phyloP scores from a whole-genome alignment of 495 filamentous ascomycete species.

The Massariosphaeria phaeospora region DNA sequence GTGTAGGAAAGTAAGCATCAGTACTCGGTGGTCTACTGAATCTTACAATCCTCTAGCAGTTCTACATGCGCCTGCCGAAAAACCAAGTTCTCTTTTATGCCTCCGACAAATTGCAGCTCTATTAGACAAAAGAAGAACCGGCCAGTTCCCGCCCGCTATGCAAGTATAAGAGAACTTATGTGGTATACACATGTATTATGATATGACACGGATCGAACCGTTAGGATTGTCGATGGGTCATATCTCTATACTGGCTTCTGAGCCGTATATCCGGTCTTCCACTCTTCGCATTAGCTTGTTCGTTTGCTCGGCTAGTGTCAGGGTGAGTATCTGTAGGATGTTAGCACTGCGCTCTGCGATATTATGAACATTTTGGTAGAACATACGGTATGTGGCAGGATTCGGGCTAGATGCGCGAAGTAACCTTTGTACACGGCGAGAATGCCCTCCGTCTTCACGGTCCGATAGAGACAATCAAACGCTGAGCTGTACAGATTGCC shows the following conservation, averaged over 20 bases:
- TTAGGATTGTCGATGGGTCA: too few relatives aligned
- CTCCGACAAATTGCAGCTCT: too few relatives aligned
- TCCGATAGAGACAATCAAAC: conserved; percentile 88
- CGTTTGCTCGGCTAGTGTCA: conserved; percentile 93
- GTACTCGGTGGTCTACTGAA: too few relatives aligned
- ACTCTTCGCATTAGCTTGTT: conserved; percentile 81
- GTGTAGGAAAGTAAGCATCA: too few relatives aligned
- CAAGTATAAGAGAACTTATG: neutral
- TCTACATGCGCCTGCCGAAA: too few relatives aligned
- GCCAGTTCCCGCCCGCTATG: conserved; percentile 5
- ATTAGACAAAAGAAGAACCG: neutral
- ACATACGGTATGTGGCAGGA: conserved; percentile 82
- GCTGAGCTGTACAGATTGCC: conserved; percentile 91
- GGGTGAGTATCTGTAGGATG: conserved; percentile 64
- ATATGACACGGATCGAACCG: too few relatives aligned
- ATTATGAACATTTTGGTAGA: neutral
- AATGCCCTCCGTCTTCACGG: conserved; percentile 82
- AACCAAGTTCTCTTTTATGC: too few relatives aligned
- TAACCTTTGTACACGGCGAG: conserved; percentile 98
- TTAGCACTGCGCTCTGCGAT: conserved; percentile 7
- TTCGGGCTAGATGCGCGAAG: conserved; percentile 89
- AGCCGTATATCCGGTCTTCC: conserved; percentile 61
- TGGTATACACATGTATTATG: neutral
- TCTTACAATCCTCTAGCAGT: too few relatives aligned
- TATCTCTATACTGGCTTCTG: conserved; percentile 47